A percentile compares a stretch with the other conserved stretches of the same genome.
phyloP scores from a whole-genome alignment of 495 filamentous ascomycete species.

The Cercophora sp. region DNA sequence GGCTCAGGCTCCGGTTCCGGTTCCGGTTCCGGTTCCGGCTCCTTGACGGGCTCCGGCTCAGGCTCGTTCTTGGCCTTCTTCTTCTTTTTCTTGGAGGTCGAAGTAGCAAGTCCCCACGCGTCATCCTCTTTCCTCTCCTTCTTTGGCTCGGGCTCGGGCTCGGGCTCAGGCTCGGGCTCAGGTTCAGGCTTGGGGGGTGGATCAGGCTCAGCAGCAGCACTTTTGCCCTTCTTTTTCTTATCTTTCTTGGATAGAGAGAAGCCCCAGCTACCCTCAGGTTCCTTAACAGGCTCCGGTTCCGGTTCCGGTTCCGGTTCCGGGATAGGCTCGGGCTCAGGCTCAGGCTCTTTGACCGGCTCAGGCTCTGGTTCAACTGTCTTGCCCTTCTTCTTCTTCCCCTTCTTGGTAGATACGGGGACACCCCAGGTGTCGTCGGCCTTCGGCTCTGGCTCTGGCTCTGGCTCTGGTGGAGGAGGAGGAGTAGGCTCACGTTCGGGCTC shows the following conservation, averaged over 20 bases:
- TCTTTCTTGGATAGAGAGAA: not conserved
- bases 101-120: conserved; percentile 13
- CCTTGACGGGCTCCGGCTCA: conserved; percentile 8
- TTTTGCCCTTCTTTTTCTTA: conserved; percentile 8
- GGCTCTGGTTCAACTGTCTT: too few species aligned
- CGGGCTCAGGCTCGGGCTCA: conserved; percentile 7
- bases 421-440: conserved; percentile 20
- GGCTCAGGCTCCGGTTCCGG: conserved; percentile 22
- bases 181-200: conserved; percentile 13
- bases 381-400: conserved; percentile 25
- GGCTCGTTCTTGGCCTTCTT: conserved; percentile 19
- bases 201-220: not conserved
- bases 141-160: conserved; percentile 26
- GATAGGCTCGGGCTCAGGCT: conserved; percentile 9
- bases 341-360: conserved; percentile 1
- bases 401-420: conserved; percentile 8
- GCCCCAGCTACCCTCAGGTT: not conserved
- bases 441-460: conserved; percentile 22
- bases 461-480: conserved; percentile 18
- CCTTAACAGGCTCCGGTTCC: not conserved
- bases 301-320: conserved; percentile 18
- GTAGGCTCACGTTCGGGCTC: conserved; percentile 8
- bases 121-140: conserved; percentile 19
- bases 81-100: conserved; percentile 18
- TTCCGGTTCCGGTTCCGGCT: conserved; percentile 8